Base-by-base conservation (phyloP, 1,139 yeast species). In the Pichia norvegensis region DNA sequence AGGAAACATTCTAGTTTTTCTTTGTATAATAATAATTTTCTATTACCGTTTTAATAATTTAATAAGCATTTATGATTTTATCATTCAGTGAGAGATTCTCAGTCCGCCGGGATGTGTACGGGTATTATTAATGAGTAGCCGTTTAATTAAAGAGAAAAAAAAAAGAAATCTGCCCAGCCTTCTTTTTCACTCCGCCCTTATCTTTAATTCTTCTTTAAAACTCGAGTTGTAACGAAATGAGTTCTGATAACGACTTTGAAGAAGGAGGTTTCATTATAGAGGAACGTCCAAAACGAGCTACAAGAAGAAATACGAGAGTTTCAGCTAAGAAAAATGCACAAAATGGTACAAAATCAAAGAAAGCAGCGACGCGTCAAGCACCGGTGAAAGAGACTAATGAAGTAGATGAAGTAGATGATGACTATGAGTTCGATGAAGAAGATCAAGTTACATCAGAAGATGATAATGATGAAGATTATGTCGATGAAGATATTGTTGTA, bases 361-460 rank as follows among this genome's bases (percentile, higher is more conserved):
- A 20, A 10, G 16, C 16, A 20, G 16, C 3, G 37, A 35, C 37
- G 37, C 37, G 37, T 35, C n/a, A 20, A 7, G 20, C 10, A 16
- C 5, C 23, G 13, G n/a, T 7, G 5, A 19, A 23, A 17, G 14
- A 8, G 17, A 29, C 11, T 7, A 7, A 19, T 23, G 27, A 33
- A 25, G 13, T 29, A 4, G 29, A 19, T 11, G 14, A 8, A 10
- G 36, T 19, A 4, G 16, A 17, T 33, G 31, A 33, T 21, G 16
- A 40, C 16, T 42, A 23, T 2, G 44, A 77, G 8, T 20, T 14
- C 3, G 78, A 78, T 16, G 42, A 21, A 21, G 40, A 19, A 36
- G 36, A 42, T 47, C 45, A 44, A 46, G 49, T 47, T 40, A 47
- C 43, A 19, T 52, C 51, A 29, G 50, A 49, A 11, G 47, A 45